Conservation (phyloP, 352 stramenopile genomes). For the Aphanomyces cochlioides region DNA sequence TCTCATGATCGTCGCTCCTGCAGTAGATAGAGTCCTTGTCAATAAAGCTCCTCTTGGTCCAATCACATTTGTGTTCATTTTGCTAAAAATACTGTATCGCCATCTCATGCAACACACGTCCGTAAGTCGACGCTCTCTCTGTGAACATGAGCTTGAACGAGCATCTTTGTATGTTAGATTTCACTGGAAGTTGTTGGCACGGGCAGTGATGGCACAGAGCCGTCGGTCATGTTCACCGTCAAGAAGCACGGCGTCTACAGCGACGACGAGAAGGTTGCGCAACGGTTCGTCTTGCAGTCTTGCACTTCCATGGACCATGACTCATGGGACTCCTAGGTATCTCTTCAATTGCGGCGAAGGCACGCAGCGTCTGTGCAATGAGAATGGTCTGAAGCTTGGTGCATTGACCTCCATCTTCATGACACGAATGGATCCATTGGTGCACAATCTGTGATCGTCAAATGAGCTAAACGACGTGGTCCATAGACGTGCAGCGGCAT, state of each 20-base stretch:
- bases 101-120: background rate
- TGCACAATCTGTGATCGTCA: constrained; percentile 25
- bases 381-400: constrained; percentile 67
- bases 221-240: constrained; percentile 62
- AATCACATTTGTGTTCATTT: background rate
- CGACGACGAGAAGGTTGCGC: constrained; percentile 39
- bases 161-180: background rate
- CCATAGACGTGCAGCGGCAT: constrained; percentile 60
- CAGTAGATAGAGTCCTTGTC: background rate
- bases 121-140: background rate
- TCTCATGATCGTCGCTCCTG: constrained; percentile 24
- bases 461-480: background rate
- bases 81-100: constrained; percentile 5
- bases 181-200: constrained; percentile 49
- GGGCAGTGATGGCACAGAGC: constrained; percentile 60
- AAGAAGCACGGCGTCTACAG: constrained; percentile 64
- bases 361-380: constrained; percentile 58
- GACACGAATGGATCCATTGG: constrained; percentile 57
- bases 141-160: background rate
- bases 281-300: background rate
- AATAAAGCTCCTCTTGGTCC: no score
- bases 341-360: constrained; percentile 73
- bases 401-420: constrained; percentile 66
- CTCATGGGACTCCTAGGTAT: constrained; percentile 46
- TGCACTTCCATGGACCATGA: background rate